phyloP scores from a whole-genome alignment of 371 early-diverging fungal species.

The Mycotypha africana region DNA sequence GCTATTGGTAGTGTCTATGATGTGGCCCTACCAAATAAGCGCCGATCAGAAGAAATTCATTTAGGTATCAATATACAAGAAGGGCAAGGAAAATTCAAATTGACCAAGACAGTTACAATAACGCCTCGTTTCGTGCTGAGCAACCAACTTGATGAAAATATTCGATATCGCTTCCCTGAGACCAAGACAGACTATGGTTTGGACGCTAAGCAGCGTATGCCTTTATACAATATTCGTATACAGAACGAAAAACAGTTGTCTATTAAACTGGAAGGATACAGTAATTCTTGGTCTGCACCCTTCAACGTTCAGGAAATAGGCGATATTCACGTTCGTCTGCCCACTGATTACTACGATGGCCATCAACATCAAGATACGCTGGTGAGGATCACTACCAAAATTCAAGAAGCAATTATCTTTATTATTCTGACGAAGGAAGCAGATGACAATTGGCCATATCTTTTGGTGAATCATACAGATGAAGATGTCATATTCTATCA shows the following conservation, averaged over 20 bases:
- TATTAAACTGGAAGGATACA: conserved; percentile 64
- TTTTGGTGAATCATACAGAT: conserved; percentile 81
- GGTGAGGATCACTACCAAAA: conserved; percentile 67
- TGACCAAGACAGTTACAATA: conserved; percentile 86
- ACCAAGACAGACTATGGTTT: conserved; percentile 48
- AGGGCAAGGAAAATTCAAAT: conserved; percentile 61
- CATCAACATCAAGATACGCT: conserved; percentile 58
- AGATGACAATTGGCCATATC: conserved; percentile 83
- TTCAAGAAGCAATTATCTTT: conserved; percentile 90
- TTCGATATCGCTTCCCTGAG: conserved; percentile 73
- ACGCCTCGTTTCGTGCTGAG: conserved; percentile 89
- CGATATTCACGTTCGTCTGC: conserved; percentile 70
- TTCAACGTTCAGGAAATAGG: conserved; percentile 88
- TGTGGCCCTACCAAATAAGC: conserved; percentile 59
- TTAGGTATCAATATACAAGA: conserved; percentile 85
- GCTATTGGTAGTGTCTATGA: conserved; percentile 88
- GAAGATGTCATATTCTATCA: conserved; percentile 82
- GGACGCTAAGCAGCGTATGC: conserved; percentile 53
- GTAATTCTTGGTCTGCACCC: conserved; percentile 87
- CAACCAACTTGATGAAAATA: conserved; percentile 67
- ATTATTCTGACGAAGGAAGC: conserved; percentile 74
- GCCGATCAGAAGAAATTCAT: conserved; percentile 60
- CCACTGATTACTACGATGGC: conserved; percentile 42
- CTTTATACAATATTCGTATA: conserved; percentile 66
- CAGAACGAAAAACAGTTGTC: conserved; percentile 63